These are phyloP conservation scores for Rugonectria rugulosa DNA, from an alignment of 2,329 filamentous ascomycete genomes.

Conservation along the genomic window DNA sequence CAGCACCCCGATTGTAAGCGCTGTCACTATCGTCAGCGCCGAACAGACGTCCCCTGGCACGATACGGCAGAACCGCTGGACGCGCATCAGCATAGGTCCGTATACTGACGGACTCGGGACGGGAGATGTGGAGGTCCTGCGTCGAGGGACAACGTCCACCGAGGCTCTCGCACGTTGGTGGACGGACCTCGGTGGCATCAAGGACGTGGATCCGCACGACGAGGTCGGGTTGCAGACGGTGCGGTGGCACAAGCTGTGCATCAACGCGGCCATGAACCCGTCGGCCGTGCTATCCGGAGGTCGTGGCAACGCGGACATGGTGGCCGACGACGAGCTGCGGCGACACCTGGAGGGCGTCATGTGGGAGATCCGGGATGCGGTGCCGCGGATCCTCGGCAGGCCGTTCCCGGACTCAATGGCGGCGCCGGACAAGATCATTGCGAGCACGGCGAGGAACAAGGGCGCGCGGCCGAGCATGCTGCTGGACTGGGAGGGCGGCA, in stretches of 20 bases:
- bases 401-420: constrained; percentile 66
- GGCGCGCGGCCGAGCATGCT: constrained; percentile 74
- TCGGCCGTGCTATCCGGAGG: constrained; percentile 73
- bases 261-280: constrained; percentile 79
- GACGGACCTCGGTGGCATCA: constrained; percentile 63
- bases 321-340: constrained; percentile 67
- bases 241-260: constrained; percentile 79
- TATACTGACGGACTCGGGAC: constrained; percentile 61
- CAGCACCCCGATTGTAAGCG: constrained; percentile 66
- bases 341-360: constrained; percentile 71
- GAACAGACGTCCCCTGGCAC: constrained; percentile 70
- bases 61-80: constrained; percentile 77
- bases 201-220: constrained; percentile 69
- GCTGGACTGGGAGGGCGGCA: constrained; percentile 72
- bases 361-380: constrained; percentile 72
- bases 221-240: constrained; percentile 74
- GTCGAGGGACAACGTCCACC: constrained; percentile 52
- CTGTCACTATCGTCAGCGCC: constrained; percentile 73
- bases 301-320: constrained; percentile 71
- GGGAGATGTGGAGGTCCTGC: constrained; percentile 41
- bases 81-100: constrained; percentile 72
- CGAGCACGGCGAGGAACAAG: constrained; percentile 68
- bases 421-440: constrained; percentile 67
- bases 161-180: constrained; percentile 62
- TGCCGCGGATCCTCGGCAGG: constrained; percentile 68